Evolutionary conservation across 23 red algal species (phyloP), one percentile per base, ranked within the genome.

Genomic region (Chondrus crispus): DNA sequence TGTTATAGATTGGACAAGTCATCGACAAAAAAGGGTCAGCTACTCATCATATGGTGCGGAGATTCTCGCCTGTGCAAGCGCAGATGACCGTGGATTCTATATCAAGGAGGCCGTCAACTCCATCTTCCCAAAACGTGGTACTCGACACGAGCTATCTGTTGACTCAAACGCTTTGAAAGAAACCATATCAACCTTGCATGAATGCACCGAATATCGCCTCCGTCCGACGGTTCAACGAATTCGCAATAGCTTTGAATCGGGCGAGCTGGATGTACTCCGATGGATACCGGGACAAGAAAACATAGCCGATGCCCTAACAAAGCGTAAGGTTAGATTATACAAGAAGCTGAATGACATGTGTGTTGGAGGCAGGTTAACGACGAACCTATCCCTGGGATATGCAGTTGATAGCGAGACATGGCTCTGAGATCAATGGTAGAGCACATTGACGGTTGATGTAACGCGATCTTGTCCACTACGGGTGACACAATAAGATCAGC

Each of bases 41-140:
- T 82, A 82, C 45, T 82, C 77, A 26, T 83, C 51, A 3, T 60
- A 62, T 62, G 51, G 79, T 12, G 50, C 79, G 2, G 79, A 83
- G 44, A 62, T 83, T 37, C 50, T 83, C 2, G 49, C 50, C 4
- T 60, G 52, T 16, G n/a, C 79, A 3, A 54, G 63, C 20, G 79
- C 32, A 6, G 79, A 83, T n/a, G 51, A 83, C 22, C 8, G 79
- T 6, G 38, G 72, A 42, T 41, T 9, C 6, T 26, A 42, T 39
- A 16, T 16, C 50, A 62, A 78, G 30, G 44, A 46, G 5, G 4
- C 50, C 40, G 28, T 36, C 44, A 51, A 39, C 3, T 33, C 40
- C n/a, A 8, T 78, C 6, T 78, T 78, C 44, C 7, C 72, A 26
- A 44, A 41, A 45, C 8, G 29, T 7, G 7, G 46, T n/a, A 78